Conservation (phyloP, 768 basidiomycete genomes). For the Chalciporus chontae region DNA sequence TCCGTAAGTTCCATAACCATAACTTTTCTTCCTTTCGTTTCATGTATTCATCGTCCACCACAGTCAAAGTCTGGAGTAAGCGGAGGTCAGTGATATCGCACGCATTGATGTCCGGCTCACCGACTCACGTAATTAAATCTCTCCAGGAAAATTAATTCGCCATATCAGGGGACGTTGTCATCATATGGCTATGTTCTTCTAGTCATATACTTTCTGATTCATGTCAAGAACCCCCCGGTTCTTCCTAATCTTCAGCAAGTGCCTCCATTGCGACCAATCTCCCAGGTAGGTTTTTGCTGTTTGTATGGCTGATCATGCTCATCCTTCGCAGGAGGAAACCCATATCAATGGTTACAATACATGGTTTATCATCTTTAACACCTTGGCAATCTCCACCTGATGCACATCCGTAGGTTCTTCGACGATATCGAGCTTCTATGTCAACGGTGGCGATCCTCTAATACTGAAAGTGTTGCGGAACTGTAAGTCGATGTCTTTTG, state of each 20-base stretch:
- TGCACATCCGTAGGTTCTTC: slow-evolving; percentile 67
- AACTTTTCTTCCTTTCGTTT: slow-evolving; percentile 5
- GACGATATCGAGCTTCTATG: slow-evolving; percentile 93
- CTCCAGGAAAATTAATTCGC: slow-evolving; percentile 93
- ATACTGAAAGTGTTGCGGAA: slow-evolving; percentile 89
- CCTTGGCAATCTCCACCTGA: slow-evolving; percentile 6
- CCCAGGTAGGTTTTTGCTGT: slow-evolving; percentile 47
- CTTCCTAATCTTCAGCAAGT: slow-evolving; percentile 95
- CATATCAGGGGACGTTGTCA: slow-evolving; percentile 93
- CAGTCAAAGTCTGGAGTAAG: slow-evolving; percentile 99
- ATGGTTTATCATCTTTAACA: slow-evolving; percentile 44
- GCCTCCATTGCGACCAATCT: slow-evolving; percentile 84
- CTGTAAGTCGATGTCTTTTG: slow-evolving; percentile 50
- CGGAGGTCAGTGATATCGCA: slow-evolving; percentile 51
- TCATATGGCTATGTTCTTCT: slow-evolving; percentile 98
- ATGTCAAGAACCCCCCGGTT: slow-evolving; percentile 96
- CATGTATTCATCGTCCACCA: slow-evolving; percentile 10
- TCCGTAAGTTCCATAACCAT: slow-evolving; percentile 75
- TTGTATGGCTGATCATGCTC: slow-evolving; percentile 11
- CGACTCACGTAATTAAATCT: background rate
- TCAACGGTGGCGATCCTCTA: slow-evolving; percentile 92
- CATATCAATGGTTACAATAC: slow-evolving; percentile 79
- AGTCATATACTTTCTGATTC: slow-evolving; percentile 96
- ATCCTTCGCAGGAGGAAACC: slow-evolving; percentile 60
- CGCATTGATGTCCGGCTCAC: background rate